These are phyloP conservation scores for Aspergillus leporis DNA, from an alignment of 495 filamentous ascomycete genomes.

Conservation along the genomic window DNA sequence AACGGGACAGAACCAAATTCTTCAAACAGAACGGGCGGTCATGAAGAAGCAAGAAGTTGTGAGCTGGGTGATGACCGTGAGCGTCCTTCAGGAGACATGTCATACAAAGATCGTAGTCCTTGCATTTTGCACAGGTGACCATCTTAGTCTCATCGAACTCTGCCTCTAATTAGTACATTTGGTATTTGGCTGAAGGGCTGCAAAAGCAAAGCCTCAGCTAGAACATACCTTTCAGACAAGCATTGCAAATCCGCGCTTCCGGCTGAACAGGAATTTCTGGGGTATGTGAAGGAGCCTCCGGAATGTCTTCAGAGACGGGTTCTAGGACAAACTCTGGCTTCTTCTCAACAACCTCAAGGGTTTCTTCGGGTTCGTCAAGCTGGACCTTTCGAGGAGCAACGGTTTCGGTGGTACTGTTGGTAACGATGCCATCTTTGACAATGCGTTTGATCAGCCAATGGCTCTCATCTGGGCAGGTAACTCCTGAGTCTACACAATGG, in stretches of 20 bases:
- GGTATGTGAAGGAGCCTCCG: constrained; percentile 10
- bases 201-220: neutral
- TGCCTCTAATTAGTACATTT: constrained; percentile 29
- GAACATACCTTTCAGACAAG: constrained; percentile 76
- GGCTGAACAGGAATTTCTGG: constrained; percentile 7
- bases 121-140: constrained; percentile 80
- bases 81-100: constrained; percentile 70
- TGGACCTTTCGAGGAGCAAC: constrained; percentile 59
- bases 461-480: constrained; percentile 69
- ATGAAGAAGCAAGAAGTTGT: constrained; percentile 61
- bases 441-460: constrained; percentile 96
- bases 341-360: constrained; percentile 17
- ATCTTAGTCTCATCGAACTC: constrained; percentile 76
- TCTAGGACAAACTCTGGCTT: constrained; percentile 11
- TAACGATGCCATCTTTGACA: constrained; percentile 73
- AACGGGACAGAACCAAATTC: constrained; percentile 55
- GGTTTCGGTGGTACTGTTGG: constrained; percentile 80
- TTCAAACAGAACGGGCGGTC: constrained; percentile 42
- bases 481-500: constrained; percentile 70
- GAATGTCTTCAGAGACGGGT: constrained; percentile 11
- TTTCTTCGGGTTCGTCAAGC: constrained; percentile 24
- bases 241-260: constrained; percentile 81
- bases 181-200: neutral
- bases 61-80: constrained; percentile 92
- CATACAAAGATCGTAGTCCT: constrained; percentile 91